Conservation (phyloP, 768 basidiomycete genomes). For the Podaxis sp. region DNA sequence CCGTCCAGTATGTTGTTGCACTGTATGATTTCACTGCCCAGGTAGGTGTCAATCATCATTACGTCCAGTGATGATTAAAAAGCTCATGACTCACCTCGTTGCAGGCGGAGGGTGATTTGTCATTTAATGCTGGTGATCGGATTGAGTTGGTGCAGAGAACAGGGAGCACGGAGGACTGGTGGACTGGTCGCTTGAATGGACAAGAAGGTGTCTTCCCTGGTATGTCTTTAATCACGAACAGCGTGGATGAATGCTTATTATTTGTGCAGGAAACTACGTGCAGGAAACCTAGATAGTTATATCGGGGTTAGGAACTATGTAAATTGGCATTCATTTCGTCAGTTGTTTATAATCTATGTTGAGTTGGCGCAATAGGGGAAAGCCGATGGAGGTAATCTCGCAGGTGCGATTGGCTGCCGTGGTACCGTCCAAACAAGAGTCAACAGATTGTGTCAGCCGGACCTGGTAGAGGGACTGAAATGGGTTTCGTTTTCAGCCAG, state of each 20-base stretch:
- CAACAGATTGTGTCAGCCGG: constrained; percentile 23
- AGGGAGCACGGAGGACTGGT: constrained; percentile 90
- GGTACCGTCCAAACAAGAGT: constrained; percentile 21
- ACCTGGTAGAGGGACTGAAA: not conserved
- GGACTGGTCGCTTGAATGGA: constrained; percentile 89
- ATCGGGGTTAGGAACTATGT: constrained; percentile 12
- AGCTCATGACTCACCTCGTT: constrained; percentile 3
- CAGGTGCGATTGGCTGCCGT: constrained; percentile 29
- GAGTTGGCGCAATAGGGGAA: not conserved
- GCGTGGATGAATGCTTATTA: constrained; percentile 10
- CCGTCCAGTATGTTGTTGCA: constrained; percentile 80
- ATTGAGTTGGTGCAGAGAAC: constrained; percentile 89
- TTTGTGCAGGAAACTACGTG: constrained; percentile 60
- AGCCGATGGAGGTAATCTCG: constrained; percentile 17
- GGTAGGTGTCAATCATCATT: constrained; percentile 35
- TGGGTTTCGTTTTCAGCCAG: not conserved
- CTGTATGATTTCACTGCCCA: constrained; percentile 95
- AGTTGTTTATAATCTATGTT: not conserved
- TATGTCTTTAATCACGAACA: constrained; percentile 26
- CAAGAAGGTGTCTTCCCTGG: constrained; percentile 89
- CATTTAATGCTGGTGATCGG: constrained; percentile 84
- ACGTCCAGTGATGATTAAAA: not conserved
- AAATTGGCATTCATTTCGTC: not conserved
- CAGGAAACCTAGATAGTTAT: constrained; percentile 42
- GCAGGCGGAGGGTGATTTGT: constrained; percentile 88